Percentiles rank a stretch among this genome's conserved stretches.
Conservation (phyloP, 495 filamentous ascomycete species). For the Bryoglossum gracile region DNA sequence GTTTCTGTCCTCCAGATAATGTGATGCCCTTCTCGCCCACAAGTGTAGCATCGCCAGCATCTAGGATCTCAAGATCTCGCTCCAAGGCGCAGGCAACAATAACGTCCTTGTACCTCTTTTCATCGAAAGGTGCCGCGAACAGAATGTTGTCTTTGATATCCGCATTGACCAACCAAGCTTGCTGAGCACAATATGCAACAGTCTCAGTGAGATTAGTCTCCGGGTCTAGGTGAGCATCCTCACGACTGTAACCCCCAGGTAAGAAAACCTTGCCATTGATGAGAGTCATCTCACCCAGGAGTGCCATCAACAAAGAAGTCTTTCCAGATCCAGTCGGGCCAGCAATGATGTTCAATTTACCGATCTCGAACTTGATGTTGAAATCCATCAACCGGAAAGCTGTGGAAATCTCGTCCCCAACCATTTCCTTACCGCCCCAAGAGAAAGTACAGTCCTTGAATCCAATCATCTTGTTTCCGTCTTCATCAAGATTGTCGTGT, state of each 20-base stretch:
- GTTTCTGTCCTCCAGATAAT: conserved; percentile 95
- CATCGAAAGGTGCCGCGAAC: conserved; percentile 77
- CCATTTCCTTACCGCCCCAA: conserved; percentile 59
- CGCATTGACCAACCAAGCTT: conserved; percentile 95
- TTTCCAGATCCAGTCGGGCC: conserved; percentile 94
- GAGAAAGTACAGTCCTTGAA: conserved; percentile 78
- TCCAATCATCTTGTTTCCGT: conserved; percentile 62
- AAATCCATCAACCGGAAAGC: conserved; percentile 41
- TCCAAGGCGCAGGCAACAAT: conserved; percentile 89
- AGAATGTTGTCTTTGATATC: conserved; percentile 95
- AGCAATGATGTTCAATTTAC: conserved; percentile 73
- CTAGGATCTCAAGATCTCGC: conserved; percentile 85
- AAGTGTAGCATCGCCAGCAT: conserved; percentile 85
- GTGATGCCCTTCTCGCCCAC: conserved; percentile 98
- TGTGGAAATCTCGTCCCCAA: conserved; percentile 25
- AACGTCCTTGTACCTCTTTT: conserved; percentile 79
- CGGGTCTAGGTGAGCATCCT: conserved; percentile 73
- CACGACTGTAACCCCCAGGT: conserved; percentile 71
- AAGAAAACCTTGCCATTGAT: conserved; percentile 74
- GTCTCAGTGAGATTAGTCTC: conserved; percentile 84
- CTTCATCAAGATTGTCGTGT: conserved; percentile 50
- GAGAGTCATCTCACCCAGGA: conserved; percentile 94
- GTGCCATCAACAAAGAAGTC: conserved; percentile 89
- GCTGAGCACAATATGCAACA: conserved; percentile 94
- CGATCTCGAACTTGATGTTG: conserved; percentile 26